These are phyloP conservation scores for Scleroderma bovista DNA, from an alignment of 768 basidiomycete genomes.

Conservation along the genomic window DNA sequence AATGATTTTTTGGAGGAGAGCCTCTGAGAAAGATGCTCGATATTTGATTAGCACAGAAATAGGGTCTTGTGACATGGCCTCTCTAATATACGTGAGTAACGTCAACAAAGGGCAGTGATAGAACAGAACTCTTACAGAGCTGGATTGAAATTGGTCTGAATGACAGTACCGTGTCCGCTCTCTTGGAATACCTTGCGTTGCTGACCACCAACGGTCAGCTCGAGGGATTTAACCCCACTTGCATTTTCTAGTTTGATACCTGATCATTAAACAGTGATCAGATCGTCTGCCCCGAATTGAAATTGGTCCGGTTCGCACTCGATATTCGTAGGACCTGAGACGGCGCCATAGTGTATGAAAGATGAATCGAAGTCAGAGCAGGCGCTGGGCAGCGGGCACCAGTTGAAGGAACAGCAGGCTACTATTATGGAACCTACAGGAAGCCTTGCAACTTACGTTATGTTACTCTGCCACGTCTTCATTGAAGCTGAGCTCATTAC, in stretches of 20 bases:
- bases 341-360: too few relatives aligned
- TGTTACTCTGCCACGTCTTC: too few relatives aligned
- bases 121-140: not conserved
- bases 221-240: not conserved
- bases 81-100: not conserved
- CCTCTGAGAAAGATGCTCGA: not conserved
- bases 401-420: too few relatives aligned
- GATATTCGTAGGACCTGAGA: too few relatives aligned
- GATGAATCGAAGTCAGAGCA: too few relatives aligned
- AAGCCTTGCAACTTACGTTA: too few relatives aligned
- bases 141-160: not conserved
- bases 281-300: too few relatives aligned
- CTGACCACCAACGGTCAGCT: not conserved
- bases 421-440: too few relatives aligned
- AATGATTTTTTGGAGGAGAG: not conserved
- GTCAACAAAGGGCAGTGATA: not conserved
- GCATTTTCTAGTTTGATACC: not conserved
- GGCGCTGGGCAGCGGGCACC: too few relatives aligned
- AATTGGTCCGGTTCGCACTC: not conserved
- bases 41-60: not conserved
- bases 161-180: not conserved
- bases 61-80: not conserved
- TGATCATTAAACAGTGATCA: not conserved
- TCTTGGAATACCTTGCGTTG: not conserved
- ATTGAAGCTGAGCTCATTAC: too few relatives aligned